phyloP scores from a whole-genome alignment of 176 grass and related monocot genomes.

The Bromus sterilis region DNA sequence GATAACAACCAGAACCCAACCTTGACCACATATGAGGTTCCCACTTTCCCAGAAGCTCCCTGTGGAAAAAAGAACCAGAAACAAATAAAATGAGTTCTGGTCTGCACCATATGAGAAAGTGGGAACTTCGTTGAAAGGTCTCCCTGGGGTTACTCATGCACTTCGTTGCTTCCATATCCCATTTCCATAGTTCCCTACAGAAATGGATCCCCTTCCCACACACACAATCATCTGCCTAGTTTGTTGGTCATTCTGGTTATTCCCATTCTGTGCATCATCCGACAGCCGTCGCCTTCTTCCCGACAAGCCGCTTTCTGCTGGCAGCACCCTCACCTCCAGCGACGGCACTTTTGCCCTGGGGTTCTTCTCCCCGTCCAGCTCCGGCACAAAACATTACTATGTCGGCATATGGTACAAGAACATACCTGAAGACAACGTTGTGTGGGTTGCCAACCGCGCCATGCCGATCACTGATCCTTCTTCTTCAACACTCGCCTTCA shows the following conservation, averaged over 20 bases:
- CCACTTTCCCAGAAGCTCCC: background rate
- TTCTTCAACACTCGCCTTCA: background rate
- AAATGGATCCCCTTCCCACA: background rate
- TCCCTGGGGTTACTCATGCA: background rate
- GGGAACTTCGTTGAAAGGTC: no score
- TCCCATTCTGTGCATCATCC: background rate
- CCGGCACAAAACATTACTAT: slow-evolving; percentile 6
- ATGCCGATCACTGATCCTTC: background rate
- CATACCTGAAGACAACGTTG: background rate
- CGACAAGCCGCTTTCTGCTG: background rate
- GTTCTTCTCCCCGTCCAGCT: slow-evolving; percentile 22
- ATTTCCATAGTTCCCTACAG: background rate
- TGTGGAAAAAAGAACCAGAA: background rate
- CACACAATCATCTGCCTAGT: background rate
- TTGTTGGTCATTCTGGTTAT: background rate
- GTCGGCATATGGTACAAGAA: slow-evolving; percentile 30
- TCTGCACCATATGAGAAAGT: background rate
- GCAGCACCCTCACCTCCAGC: slow-evolving; percentile 7
- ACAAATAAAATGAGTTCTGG: background rate
- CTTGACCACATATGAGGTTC: background rate
- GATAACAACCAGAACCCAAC: background rate
- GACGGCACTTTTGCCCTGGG: slow-evolving; percentile 20
- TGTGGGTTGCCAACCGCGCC: slow-evolving; percentile 41
- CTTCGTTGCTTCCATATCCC: background rate
- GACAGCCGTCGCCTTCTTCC: slow-evolving; percentile 11